Base-by-base conservation (phyloP, 2,329 filamentous ascomycete species). In the Epichloe brachyelytri region DNA sequence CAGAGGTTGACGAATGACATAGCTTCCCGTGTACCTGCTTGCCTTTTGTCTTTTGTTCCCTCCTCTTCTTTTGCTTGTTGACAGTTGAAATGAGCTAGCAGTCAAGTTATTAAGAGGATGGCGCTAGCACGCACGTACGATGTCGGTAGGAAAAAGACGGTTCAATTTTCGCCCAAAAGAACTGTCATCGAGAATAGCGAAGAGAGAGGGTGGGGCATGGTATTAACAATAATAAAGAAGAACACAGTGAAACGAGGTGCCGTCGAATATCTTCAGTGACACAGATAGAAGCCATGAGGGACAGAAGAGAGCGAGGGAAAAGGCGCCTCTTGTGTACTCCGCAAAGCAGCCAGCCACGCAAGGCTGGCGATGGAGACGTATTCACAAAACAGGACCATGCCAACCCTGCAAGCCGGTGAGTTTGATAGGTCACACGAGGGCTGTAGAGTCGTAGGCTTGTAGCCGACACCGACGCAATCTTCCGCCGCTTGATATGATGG, bases 361-460 rank as follows among this genome's bases (percentile, higher is more conserved):
- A 49, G 43, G 48, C 51, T 47, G 37, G 47, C 33, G n/a, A 48
- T 11, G 45, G 40, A 17, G 10, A 43, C 38, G 14, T 17, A 14
- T 14, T 44, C 17, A 34, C 41, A 34, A 12, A 19, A 40, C 17
- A 26, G 15, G 26, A 46, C 43, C 34, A 53, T 48, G 39, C 40
- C 39, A 43, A 50, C 48, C 43, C 48, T 53, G 48, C 44, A 45
- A 36, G 48, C 41, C 44, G 52, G 46, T 45, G 52, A 48, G 49
- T 53, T 53, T 51, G 15, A 49, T n/a, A 37, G 7, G 52, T 51
- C 5, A 45, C 52, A 53, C 52, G 30, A 48, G 44, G 38, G 43
- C 19, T 38, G 45, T 38, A 40, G 20, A 11, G 2, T 10, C 36
- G 39, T 20, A 39, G 15, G 48, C 38, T 37, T 33, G 48, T 40